Base-by-base conservation (phyloP, 2,329 filamentous ascomycete genomes). In the Colletotrichum trifolii region DNA sequence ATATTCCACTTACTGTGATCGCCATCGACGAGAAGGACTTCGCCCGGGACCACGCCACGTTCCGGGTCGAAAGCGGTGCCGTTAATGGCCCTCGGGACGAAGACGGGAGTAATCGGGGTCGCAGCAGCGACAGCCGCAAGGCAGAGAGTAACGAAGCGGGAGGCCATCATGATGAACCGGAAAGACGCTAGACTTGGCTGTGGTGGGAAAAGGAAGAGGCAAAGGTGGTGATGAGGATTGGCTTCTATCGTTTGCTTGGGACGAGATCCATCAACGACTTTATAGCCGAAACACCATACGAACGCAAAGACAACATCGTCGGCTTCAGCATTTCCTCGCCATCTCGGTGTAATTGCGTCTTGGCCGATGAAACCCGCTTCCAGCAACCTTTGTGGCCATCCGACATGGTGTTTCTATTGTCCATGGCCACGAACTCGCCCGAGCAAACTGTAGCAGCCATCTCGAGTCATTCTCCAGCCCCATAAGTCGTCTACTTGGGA, bases 121-220 rank as follows among this genome's bases (percentile, higher is more conserved):
- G 60, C 60, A 15, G 54, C 53, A 11, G 36, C 60, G 15, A 36
- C 43, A 13, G 54, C 34, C 17, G 53, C 53, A 15, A 63, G 46
- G 60, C 54, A 57, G 46, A 63, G 53, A 47, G 46, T 56, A 17
- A 57, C 39, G 17, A 63, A 63, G 47, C 47, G 60, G 12, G 54
- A 47, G 40, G 60, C 40, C 46, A 57, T 46, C 36, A 40, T 43
- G 33, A 36, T n/a, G 47, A 46, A 13, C 25, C 25, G 12, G 17
- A 35, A 40, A 25, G 25, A 25, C 25, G 3, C 25, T 25, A 25
- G 25, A 5, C 25, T 25, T 25, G 25, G 25, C 25, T 25, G 4
- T 25, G 4, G 12, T 10, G 15, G 34, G n/a, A 17, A 36, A 15
- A 50, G 48, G 15, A 17, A 50, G 48, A 38, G 48, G 13, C 3